phyloP scores from a whole-genome alignment of 2,329 filamentous ascomycete genomes.

The Diaporthe eres region DNA sequence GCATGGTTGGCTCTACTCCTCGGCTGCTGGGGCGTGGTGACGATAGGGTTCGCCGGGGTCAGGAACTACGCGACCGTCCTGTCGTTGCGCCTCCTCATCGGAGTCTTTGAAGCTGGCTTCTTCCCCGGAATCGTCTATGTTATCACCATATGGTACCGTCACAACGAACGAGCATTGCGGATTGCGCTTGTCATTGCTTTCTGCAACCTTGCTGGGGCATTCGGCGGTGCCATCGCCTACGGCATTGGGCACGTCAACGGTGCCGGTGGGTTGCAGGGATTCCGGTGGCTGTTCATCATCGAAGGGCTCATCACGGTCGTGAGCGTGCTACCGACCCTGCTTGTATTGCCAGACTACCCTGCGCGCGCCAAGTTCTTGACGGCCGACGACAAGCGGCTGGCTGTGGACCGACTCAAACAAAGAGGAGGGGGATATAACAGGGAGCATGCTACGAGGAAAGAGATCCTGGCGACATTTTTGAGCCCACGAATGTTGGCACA shows the following conservation, averaged over 20 bases:
- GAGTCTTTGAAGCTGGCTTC: constrained; percentile 53
- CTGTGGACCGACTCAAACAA: constrained; percentile 45
- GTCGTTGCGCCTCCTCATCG: constrained; percentile 50
- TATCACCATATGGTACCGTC: constrained; percentile 52
- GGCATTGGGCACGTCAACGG: constrained; percentile 55
- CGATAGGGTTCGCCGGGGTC: constrained; percentile 47
- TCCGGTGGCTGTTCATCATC: constrained; percentile 51
- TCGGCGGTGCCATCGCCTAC: constrained; percentile 48
- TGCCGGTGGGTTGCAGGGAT: constrained; percentile 52
- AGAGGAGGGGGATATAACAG: constrained; percentile 54
- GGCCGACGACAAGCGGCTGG: constrained; percentile 44
- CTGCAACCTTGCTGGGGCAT: constrained; percentile 44
- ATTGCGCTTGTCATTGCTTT: constrained; percentile 35
- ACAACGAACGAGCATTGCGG: constrained; percentile 50
- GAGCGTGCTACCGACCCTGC: constrained; percentile 23
- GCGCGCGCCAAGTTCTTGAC: constrained; percentile 45
- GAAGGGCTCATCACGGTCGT: constrained; percentile 32
- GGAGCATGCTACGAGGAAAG: constrained; percentile 52
- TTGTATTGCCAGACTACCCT: constrained; percentile 48
- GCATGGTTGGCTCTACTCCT: constrained; percentile 48
- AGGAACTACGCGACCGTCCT: constrained; percentile 48
- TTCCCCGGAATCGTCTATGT: constrained; percentile 52
- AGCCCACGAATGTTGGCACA: constrained; percentile 55
- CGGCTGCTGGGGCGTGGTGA: constrained; percentile 49
- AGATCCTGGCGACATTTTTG: constrained; percentile 54